These are phyloP conservation scores for Priceomyces medius DNA, from an alignment of 805 yeast species.

Conservation along the genomic window DNA sequence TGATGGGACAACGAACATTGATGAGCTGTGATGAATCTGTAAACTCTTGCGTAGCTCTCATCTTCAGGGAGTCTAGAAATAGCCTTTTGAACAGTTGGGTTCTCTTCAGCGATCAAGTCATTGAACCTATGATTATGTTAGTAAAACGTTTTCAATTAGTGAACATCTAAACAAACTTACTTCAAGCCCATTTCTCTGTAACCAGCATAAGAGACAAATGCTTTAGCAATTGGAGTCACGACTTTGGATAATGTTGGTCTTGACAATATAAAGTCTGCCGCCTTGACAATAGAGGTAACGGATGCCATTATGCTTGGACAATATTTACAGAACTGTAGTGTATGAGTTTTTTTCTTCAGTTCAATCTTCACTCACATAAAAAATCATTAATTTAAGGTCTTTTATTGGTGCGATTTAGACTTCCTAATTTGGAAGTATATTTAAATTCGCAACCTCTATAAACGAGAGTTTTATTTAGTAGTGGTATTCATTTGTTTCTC, in stretches of 20 bases:
- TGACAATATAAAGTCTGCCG: constrained; percentile 75
- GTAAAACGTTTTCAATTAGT: constrained; percentile 7
- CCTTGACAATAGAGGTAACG: constrained; percentile 67
- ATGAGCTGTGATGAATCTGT: constrained; percentile 88
- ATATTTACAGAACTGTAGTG: neutral
- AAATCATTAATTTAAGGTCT: constrained; percentile 5
- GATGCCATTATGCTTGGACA: constrained; percentile 48
- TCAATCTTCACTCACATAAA: neutral
- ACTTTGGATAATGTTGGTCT: constrained; percentile 76
- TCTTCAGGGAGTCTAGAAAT: constrained; percentile 80
- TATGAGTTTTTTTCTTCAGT: neutral
- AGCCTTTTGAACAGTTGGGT: constrained; percentile 82
- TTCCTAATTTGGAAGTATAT: constrained; percentile 23
- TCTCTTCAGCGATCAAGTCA: constrained; percentile 87
- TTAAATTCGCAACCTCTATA: constrained; percentile 1
- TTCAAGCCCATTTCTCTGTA: constrained; percentile 93
- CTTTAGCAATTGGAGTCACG: constrained; percentile 75
- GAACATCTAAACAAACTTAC: constrained; percentile 22
- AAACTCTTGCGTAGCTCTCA: constrained; percentile 87
- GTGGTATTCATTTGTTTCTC: constrained; percentile 61
- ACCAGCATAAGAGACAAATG: constrained; percentile 74
- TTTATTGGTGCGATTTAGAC: constrained; percentile 26
- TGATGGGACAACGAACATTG: constrained; percentile 84
- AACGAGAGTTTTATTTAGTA: constrained; percentile 42
- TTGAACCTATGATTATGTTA: constrained; percentile 53